phyloP scores from a whole-genome alignment of 257 asterid species.

The Knoxia roxburghii region DNA sequence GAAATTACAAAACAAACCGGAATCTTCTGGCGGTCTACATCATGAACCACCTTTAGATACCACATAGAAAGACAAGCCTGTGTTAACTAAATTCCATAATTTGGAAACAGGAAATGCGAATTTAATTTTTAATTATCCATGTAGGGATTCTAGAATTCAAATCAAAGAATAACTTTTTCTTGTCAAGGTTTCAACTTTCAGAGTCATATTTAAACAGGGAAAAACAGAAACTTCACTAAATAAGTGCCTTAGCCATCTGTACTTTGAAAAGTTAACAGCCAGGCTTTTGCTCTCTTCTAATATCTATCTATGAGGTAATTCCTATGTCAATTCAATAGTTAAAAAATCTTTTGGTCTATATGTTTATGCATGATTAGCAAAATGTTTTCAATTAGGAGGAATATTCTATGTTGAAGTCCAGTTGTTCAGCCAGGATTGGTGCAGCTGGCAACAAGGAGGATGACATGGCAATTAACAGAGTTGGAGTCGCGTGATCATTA shows the following conservation, averaged over 20 bases:
- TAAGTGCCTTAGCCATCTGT: background rate
- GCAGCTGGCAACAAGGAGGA: too few relatives aligned
- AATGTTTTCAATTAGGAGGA: too few relatives aligned
- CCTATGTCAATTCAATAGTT: background rate
- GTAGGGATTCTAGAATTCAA: background rate
- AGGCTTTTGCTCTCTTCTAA: background rate
- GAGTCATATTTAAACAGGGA: background rate
- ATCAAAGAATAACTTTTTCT: background rate
- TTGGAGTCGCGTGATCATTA: too few relatives aligned
- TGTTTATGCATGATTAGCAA: background rate
- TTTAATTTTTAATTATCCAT: background rate
- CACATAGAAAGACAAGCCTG: constrained; percentile 1
- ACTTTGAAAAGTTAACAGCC: background rate
- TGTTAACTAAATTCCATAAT: background rate
- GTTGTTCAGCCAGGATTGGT: too few relatives aligned
- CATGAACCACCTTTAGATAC: constrained; percentile 65
- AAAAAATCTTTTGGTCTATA: background rate
- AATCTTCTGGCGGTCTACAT: constrained; percentile 79
- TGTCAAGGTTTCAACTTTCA: background rate
- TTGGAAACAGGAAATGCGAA: background rate
- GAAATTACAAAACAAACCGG: constrained; percentile 76
- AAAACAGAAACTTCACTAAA: too few relatives aligned
- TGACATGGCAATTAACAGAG: too few relatives aligned
- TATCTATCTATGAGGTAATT: background rate
- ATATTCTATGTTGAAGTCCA: too few relatives aligned